Evolutionary conservation across 73 alveolate genomes (phyloP).

Genomic region (Uronychia setigera): DNA sequence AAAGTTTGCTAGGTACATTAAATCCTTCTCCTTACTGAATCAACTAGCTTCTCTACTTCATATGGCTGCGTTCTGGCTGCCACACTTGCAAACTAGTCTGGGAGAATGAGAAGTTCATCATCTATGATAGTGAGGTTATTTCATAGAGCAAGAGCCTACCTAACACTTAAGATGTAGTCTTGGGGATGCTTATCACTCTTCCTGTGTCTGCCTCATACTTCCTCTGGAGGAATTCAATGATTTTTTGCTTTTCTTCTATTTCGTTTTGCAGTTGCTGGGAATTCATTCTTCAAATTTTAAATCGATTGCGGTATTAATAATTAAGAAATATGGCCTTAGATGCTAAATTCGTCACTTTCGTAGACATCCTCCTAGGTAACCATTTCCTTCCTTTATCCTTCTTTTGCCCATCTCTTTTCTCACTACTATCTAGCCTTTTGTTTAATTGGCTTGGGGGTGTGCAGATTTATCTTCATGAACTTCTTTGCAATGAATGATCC

Average conservation of each 20-base stretch:
- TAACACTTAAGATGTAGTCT: conserved; percentile 20
- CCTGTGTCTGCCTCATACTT: conserved; percentile 62
- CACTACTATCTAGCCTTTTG: not conserved
- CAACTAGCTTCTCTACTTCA: not conserved
- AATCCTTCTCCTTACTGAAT: not conserved
- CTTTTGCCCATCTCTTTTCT: too few relatives aligned
- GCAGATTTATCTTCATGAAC: not conserved
- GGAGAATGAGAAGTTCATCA: not conserved
- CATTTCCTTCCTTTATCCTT: too few relatives aligned
- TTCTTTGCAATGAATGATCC: not conserved
- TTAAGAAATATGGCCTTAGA: not conserved
- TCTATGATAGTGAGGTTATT: conserved; percentile 18
- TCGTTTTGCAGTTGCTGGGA: conserved; percentile 27
- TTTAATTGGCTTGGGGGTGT: not conserved
- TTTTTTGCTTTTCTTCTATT: conserved; percentile 50
- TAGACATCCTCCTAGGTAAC: not conserved
- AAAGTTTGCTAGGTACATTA: conserved; percentile 1
- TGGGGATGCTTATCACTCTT: conserved; percentile 33
- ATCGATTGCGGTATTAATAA: not conserved
- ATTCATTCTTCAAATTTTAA: conserved; percentile 23
- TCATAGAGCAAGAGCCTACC: conserved; percentile 29
- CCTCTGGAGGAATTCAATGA: conserved; percentile 36
- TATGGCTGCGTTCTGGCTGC: not conserved
- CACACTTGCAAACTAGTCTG: not conserved
- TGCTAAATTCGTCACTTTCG: not conserved